Conservation (phyloP, 352 stramenopile species). For the Phytophthora multivora region DNA sequence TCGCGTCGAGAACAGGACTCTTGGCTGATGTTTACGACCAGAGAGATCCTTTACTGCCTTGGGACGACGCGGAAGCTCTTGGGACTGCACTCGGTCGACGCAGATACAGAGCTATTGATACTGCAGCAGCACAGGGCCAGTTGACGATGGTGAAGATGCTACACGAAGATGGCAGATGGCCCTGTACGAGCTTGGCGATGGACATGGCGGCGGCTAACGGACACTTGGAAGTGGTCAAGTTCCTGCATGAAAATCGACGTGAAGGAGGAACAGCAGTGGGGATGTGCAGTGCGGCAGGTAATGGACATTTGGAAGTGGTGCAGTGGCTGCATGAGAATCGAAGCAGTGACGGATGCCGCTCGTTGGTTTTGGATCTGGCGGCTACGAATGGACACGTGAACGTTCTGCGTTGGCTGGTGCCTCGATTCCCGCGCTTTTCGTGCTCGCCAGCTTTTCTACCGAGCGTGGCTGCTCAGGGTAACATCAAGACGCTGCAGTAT, state of each 20-base stretch:
- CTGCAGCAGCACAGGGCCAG: slow-evolving; percentile 35
- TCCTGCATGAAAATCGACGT: slow-evolving; percentile 41
- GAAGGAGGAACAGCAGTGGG: slow-evolving; percentile 45
- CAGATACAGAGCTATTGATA: slow-evolving; percentile 38
- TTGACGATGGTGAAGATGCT: slow-evolving; percentile 40
- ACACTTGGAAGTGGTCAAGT: slow-evolving; percentile 45
- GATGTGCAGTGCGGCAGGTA: slow-evolving; percentile 41
- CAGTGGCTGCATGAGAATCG: slow-evolving; percentile 44
- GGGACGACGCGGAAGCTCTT: slow-evolving; percentile 13
- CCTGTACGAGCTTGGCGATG: slow-evolving; percentile 45
- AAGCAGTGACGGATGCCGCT: slow-evolving; percentile 41
- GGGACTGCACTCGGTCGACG: slow-evolving; percentile 10
- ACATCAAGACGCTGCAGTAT: slow-evolving; percentile 41
- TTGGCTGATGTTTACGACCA: slow-evolving; percentile 40
- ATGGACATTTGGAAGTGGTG: slow-evolving; percentile 43
- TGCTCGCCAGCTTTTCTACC: slow-evolving; percentile 41
- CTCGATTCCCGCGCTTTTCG: slow-evolving; percentile 34
- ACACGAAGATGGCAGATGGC: slow-evolving; percentile 36
- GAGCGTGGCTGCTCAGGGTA: slow-evolving; percentile 39
- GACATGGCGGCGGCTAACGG: slow-evolving; percentile 44
- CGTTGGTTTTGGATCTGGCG: slow-evolving; percentile 46
- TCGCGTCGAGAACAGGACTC: slow-evolving; percentile 36
- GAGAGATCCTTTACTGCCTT: slow-evolving; percentile 34
- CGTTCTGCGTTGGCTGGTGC: slow-evolving; percentile 51
- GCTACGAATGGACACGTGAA: slow-evolving; percentile 53